These are phyloP conservation scores for Colletotrichum incanum DNA, from an alignment of 2,329 filamentous ascomycete species.

Conservation along the genomic window DNA sequence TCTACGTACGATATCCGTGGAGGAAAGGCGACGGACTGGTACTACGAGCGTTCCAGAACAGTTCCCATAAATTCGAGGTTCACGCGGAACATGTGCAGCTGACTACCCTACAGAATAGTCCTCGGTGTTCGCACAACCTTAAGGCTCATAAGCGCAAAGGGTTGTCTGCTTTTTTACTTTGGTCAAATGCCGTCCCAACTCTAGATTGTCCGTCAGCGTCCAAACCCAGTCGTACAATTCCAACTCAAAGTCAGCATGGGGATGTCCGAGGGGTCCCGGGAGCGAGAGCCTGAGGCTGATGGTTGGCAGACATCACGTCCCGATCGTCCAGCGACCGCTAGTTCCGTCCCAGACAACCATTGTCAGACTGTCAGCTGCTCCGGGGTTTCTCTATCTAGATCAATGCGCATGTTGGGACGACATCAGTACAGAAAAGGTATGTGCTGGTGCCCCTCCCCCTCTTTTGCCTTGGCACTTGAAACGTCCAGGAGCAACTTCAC, in stretches of 20 bases:
- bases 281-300: too few species aligned
- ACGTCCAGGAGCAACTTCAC: constrained; percentile 1
- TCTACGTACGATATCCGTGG: background rate
- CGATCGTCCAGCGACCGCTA: background rate
- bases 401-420: constrained; percentile 15
- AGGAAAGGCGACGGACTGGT: background rate
- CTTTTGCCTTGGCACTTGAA: constrained; percentile 3
- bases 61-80: background rate
- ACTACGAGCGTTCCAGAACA: background rate
- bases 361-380: background rate
- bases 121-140: background rate
- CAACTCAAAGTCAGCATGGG: background rate
- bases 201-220: background rate
- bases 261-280: background rate
- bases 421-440: background rate
- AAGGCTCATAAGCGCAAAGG: background rate
- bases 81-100: background rate
- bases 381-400: background rate
- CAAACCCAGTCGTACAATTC: background rate
- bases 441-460: background rate
- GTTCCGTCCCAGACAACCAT: background rate
- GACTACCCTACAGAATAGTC: background rate
- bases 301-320: background rate
- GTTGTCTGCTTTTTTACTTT: background rate
- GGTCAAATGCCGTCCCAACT: background rate